Evolutionary conservation across 2,329 filamentous ascomycete genomes (phyloP).

Genomic region (Pezicula rhizophila): DNA sequence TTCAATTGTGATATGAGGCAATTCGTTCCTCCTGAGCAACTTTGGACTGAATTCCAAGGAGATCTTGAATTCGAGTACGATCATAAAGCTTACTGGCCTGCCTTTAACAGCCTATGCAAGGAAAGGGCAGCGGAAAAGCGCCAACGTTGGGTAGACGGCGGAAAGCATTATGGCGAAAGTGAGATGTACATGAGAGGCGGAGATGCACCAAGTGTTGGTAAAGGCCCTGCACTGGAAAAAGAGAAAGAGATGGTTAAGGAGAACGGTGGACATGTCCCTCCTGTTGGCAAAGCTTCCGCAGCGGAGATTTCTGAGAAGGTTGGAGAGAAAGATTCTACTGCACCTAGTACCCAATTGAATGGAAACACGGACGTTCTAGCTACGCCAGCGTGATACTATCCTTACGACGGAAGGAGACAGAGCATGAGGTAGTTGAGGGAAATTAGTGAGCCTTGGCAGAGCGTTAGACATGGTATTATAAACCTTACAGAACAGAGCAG

Average conservation of each 20-base stretch:
- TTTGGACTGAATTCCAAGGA: conserved; percentile 71
- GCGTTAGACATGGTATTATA: neutral
- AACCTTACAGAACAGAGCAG: too few relatives aligned
- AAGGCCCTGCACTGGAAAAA: neutral
- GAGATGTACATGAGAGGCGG: conserved; percentile 81
- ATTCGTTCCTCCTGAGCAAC: conserved; percentile 75
- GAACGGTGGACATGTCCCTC: conserved; percentile 44
- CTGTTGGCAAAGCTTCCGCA: neutral
- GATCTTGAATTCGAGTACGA: conserved; percentile 87
- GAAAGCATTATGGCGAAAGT: conserved; percentile 76
- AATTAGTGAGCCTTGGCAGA: neutral
- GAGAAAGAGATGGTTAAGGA: conserved; percentile 32
- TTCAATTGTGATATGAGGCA: conserved; percentile 89
- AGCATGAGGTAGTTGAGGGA: neutral
- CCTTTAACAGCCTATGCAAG: conserved; percentile 65
- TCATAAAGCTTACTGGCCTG: conserved; percentile 83
- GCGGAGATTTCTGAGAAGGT: conserved; percentile 3
- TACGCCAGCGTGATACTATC: neutral
- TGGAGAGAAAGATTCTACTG: neutral
- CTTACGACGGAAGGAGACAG: conserved; percentile 3
- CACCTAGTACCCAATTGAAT: conserved; percentile 3
- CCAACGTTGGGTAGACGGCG: conserved; percentile 72
- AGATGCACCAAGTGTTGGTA: conserved; percentile 18
- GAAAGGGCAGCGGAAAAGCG: conserved; percentile 56
- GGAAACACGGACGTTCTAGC: conserved; percentile 2